These are phyloP conservation scores for Beauveria bassiana DNA, from an alignment of 2,329 filamentous ascomycete species.

Conservation along the genomic window DNA sequence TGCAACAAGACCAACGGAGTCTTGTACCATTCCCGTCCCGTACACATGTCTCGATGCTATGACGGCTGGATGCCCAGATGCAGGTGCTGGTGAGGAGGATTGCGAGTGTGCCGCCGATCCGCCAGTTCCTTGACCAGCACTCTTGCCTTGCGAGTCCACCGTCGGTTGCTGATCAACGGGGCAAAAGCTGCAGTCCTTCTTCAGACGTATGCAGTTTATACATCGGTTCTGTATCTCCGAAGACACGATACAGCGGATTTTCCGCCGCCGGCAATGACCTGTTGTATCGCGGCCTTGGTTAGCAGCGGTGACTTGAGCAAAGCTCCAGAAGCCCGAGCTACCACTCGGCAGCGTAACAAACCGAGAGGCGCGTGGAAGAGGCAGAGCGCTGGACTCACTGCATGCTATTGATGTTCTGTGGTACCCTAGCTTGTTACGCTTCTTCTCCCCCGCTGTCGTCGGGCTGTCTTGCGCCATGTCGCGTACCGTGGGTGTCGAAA, in stretches of 20 bases:
- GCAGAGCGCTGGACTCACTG: conserved; percentile 50
- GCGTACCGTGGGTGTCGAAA: conserved; percentile 4
- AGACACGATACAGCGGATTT: conserved; percentile 76
- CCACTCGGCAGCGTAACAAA: neutral
- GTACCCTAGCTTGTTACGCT: conserved; percentile 80
- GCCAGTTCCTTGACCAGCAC: conserved; percentile 26
- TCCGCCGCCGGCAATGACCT: conserved; percentile 82
- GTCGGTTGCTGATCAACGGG: conserved; percentile 67
- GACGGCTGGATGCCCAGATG: conserved; percentile 30
- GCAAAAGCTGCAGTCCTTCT: conserved; percentile 84
- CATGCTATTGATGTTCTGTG: conserved; percentile 86
- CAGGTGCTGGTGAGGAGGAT: conserved; percentile 36
- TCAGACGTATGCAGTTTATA: conserved; percentile 79
- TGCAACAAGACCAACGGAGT: neutral
- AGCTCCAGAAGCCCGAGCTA: neutral
- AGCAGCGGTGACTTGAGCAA: neutral
- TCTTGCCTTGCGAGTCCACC: conserved; percentile 33
- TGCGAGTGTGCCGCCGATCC: conserved; percentile 33
- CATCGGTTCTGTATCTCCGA: conserved; percentile 66
- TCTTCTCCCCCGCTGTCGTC: conserved; percentile 34
- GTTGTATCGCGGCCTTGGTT: neutral
- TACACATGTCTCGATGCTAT: conserved; percentile 13
- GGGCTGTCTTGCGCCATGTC: conserved; percentile 13
- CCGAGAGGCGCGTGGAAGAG: neutral
- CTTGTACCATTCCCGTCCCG: neutral